Percentiles rank a stretch among this genome's conserved stretches.
phyloP scores from a whole-genome alignment of 2,329 filamentous ascomycete species.

The Acarospora socialis region DNA sequence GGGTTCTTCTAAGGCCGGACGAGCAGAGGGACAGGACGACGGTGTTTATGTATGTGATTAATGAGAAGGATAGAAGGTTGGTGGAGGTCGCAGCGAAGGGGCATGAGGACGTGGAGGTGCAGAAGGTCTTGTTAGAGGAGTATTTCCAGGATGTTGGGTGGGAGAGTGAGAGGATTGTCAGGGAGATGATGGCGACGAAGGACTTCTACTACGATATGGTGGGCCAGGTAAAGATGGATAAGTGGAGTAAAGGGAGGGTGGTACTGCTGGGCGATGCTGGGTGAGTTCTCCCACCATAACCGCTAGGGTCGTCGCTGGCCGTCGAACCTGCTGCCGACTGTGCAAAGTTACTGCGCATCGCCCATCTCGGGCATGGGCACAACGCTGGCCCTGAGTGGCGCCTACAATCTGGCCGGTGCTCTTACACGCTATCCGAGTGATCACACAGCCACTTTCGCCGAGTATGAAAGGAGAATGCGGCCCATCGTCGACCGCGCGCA shows the following conservation, averaged over 20 bases:
- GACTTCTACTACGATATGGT: constrained; percentile 15
- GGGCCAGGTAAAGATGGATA: constrained; percentile 13
- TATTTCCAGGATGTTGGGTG: constrained; percentile 5
- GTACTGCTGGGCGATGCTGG: constrained; percentile 14
- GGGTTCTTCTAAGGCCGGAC: constrained; percentile 16
- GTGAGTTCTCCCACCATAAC: constrained; percentile 7
- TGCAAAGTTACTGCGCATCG: not conserved
- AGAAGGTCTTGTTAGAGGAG: not conserved
- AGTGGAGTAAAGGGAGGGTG: constrained; percentile 14
- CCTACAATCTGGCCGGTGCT: constrained; percentile 45
- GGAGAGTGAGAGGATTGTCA: constrained; percentile 10
- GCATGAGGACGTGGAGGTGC: not conserved
- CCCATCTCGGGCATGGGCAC: constrained; percentile 24
- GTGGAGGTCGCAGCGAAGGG: constrained; percentile 10
- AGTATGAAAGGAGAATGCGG: too few relatives aligned
- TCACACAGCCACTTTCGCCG: too few relatives aligned
- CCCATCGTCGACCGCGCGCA: constrained; percentile 11
- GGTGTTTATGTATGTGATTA: constrained; percentile 20
- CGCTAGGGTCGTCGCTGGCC: not conserved
- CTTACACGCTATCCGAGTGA: too few relatives aligned
- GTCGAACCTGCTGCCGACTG: not conserved
- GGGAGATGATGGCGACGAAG: constrained; percentile 12
- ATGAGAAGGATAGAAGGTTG: too few relatives aligned
- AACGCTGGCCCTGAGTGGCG: constrained; percentile 23
- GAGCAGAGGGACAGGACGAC: constrained; percentile 12